These are phyloP conservation scores for Wickerhamiella lipophila DNA, from an alignment of 805 yeast genomes.

Conservation along the genomic window DNA sequence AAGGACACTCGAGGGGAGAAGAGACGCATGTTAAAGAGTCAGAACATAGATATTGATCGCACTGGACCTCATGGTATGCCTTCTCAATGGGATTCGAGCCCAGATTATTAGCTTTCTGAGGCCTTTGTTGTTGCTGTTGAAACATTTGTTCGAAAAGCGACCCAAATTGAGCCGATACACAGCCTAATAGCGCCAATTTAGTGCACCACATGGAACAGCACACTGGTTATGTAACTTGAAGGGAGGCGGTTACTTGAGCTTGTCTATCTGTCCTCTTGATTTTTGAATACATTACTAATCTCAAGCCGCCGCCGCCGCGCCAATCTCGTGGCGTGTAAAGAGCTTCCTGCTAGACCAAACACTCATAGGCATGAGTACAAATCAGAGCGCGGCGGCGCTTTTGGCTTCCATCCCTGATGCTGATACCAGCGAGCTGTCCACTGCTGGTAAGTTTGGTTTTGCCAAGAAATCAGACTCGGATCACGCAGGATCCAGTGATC, in stretches of 20 bases:
- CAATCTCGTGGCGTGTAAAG: no score
- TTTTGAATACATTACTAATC: no score
- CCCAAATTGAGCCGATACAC: constrained; percentile 28
- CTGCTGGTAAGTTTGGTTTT: constrained; percentile 39
- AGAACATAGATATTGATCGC: constrained; percentile 64
- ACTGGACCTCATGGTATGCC: constrained; percentile 30
- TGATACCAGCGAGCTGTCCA: constrained; percentile 39
- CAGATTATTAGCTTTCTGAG: constrained; percentile 1
- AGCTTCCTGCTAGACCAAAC: no score
- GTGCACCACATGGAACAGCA: neutral
- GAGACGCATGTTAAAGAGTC: constrained; percentile 72
- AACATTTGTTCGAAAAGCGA: constrained; percentile 31
- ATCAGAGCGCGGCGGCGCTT: constrained; percentile 22
- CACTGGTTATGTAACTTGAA: no score
- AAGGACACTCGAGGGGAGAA: constrained; percentile 64
- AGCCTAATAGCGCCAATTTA: neutral
- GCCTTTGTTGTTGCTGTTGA: constrained; percentile 25
- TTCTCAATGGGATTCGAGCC: constrained; percentile 17
- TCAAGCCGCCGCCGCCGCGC: no score
- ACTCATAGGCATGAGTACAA: no score
- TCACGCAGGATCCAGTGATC: neutral
- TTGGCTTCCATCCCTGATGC: constrained; percentile 64
- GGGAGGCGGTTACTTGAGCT: no score
- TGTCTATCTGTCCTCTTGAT: no score
- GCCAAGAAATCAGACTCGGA: constrained; percentile 16